A percentile compares a stretch with the other conserved stretches of the same genome.
These are phyloP conservation scores for Apocynum venetum DNA, from an alignment of 257 asterid species.

Conservation along the genomic window DNA sequence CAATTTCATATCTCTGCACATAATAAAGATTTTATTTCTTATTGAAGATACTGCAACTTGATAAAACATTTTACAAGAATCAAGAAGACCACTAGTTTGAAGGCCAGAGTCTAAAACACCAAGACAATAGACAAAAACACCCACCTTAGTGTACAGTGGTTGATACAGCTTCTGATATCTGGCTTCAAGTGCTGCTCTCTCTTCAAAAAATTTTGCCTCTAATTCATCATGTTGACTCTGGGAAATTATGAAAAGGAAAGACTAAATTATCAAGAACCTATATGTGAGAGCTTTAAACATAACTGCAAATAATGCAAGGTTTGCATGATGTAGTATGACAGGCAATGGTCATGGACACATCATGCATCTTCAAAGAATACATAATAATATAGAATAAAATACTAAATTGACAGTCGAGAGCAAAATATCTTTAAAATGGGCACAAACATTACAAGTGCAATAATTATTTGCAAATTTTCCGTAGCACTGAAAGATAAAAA, in stretches of 20 bases:
- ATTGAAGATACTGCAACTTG: neutral
- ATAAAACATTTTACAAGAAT: neutral
- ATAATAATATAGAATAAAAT: neutral
- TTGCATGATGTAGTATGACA: neutral
- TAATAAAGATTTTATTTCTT: neutral
- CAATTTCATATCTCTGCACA: conserved; percentile 33
- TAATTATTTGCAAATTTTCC: too few species aligned
- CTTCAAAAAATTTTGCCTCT: conserved; percentile 35
- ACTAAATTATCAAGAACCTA: neutral
- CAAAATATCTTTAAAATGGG: too few species aligned
- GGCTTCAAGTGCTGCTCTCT: conserved; percentile 40
- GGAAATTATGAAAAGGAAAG: neutral
- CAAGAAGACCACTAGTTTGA: neutral
- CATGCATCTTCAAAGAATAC: neutral
- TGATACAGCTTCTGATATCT: conserved; percentile 36
- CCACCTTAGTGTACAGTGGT: conserved; percentile 34
- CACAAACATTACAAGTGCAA: too few species aligned
- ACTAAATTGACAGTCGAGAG: too few species aligned
- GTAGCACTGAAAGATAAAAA: neutral
- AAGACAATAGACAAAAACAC: neutral
- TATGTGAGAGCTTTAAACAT: neutral
- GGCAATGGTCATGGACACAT: neutral
- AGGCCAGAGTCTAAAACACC: neutral
- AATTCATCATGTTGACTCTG: conserved; percentile 33
- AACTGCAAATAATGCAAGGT: neutral